These are phyloP conservation scores for Carallia brachiata DNA, from an alignment of 345 rosid species.

Conservation along the genomic window DNA sequence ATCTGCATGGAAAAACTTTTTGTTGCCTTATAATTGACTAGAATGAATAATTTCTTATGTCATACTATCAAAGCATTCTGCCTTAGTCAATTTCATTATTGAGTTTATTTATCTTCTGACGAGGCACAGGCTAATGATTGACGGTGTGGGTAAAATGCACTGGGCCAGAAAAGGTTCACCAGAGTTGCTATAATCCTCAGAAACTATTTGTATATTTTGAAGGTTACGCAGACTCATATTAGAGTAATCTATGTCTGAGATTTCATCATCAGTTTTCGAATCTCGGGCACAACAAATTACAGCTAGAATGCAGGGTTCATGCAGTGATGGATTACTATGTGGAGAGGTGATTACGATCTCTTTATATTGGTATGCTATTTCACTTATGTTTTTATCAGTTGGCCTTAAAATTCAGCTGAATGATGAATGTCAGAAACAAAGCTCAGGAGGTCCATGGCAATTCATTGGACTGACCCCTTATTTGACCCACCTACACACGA, in stretches of 20 bases:
- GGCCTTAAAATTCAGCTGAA: not conserved
- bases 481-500: conserved; percentile 75
- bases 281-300: conserved; percentile 49
- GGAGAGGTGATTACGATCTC: conserved; percentile 60
- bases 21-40: not conserved
- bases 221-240: not conserved
- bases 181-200: too few relatives aligned
- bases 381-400: conserved; percentile 20
- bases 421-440: conserved; percentile 34
- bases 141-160: conserved; percentile 28
- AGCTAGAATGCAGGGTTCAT: conserved; percentile 57
- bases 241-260: conserved; percentile 4
- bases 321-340: conserved; percentile 53
- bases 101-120: conserved; percentile 13
- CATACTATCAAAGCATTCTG: not conserved
- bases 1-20: too few relatives aligned
- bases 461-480: conserved; percentile 58
- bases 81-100: conserved; percentile 1
- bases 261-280: conserved; percentile 44
- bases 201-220: not conserved
- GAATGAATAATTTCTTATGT: not conserved
- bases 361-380: conserved; percentile 24
- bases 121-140: conserved; percentile 52
- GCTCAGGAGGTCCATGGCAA: conserved; percentile 60
- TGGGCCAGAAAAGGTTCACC: too few relatives aligned